A percentile compares a stretch with the other conserved stretches of the same genome.
phyloP scores from a whole-genome alignment of 169 alveolate species.

The Cryptosporidium sp. region DNA sequence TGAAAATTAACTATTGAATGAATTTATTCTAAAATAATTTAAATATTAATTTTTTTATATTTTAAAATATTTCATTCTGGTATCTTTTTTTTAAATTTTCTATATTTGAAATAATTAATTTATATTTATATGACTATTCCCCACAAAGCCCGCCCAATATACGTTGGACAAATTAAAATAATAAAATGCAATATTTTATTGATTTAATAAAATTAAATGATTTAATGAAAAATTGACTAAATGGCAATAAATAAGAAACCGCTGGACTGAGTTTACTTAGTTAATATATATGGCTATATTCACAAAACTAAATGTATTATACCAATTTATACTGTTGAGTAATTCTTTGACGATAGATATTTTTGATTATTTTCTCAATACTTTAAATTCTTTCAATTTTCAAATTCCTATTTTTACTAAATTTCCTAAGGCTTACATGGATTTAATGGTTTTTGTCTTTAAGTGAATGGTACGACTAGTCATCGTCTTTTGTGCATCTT shows the following conservation, averaged over 20 bases:
- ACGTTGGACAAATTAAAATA: background rate
- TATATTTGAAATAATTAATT: too few species aligned
- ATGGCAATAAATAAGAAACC: background rate
- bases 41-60: background rate
- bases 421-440: background rate
- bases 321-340: too few species aligned
- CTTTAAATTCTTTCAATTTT: background rate
- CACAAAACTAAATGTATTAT: background rate
- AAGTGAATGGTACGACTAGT: background rate
- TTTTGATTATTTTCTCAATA: too few species aligned
- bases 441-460: background rate
- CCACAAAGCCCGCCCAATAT: background rate
- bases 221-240: background rate
- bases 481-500: conserved; percentile 68
- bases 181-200: background rate
- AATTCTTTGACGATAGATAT: background rate
- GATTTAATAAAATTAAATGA: background rate
- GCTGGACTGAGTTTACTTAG: background rate
- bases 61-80: background rate
- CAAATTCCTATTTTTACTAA: background rate
- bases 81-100: background rate
- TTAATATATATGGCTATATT: too few species aligned
- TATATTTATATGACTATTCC: background rate
- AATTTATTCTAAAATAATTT: background rate
- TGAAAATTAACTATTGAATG: background rate